These are phyloP conservation scores for Pseudomonodictys pantanalensis DNA, from an alignment of 495 filamentous ascomycete species.

Conservation along the genomic window DNA sequence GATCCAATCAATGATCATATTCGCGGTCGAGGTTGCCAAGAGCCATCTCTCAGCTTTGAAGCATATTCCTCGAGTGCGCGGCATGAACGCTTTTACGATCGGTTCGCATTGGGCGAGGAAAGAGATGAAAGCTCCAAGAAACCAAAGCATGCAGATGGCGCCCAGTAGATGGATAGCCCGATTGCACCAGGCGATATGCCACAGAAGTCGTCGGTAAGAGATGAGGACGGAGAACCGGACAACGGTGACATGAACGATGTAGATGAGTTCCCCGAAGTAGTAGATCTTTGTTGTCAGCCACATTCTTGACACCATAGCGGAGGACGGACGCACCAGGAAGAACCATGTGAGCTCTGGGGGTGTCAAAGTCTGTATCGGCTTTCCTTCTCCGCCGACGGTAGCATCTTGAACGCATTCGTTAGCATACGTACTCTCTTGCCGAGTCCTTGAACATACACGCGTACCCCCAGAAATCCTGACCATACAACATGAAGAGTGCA, in stretches of 20 bases:
- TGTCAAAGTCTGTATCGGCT: not conserved
- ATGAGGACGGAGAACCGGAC: not conserved
- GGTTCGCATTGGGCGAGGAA: not conserved
- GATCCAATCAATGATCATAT: slow-evolving; percentile 8
- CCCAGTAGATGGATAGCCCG: not conserved
- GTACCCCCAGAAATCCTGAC: slow-evolving; percentile 3
- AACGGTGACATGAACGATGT: not conserved
- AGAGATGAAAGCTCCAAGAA: not conserved
- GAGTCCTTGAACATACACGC: not conserved
- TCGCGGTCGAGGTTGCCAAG: not conserved
- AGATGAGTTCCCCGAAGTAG: not conserved
- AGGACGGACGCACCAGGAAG: not conserved
- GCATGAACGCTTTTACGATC: not conserved
- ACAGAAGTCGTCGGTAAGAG: not conserved
- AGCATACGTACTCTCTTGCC: not conserved
- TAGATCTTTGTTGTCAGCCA: not conserved
- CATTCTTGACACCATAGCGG: not conserved
- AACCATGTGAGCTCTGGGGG: not conserved
- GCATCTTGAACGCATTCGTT: not conserved
- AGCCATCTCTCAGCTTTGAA: not conserved
- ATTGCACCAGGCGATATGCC: not conserved
- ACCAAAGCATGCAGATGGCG: not conserved
- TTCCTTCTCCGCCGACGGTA: not conserved
- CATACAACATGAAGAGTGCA: not conserved
- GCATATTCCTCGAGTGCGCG: not conserved